phyloP scores from a whole-genome alignment of 2,329 filamentous ascomycete species.

The Penicillium janthinellum region DNA sequence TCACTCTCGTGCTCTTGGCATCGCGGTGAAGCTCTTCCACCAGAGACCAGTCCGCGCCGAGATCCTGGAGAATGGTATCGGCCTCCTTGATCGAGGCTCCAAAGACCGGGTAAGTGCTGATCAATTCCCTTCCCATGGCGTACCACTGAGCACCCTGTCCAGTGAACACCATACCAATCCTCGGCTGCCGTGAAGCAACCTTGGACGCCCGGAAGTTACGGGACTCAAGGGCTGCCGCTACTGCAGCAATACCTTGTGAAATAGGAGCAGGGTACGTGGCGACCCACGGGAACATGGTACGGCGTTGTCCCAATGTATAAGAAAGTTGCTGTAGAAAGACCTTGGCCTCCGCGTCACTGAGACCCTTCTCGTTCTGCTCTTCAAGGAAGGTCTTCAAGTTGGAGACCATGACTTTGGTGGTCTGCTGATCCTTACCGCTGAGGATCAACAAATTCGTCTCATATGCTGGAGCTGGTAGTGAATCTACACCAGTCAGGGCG shows the following conservation, averaged over 20 bases:
- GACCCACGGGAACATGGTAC: background rate
- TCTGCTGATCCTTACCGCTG: background rate
- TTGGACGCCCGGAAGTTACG: background rate
- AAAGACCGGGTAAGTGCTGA: conserved; percentile 21
- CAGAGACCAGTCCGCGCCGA: background rate
- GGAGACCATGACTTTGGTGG: background rate
- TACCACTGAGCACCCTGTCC: conserved; percentile 33
- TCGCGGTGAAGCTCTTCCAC: background rate
- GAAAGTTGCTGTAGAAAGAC: background rate
- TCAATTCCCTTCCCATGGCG: conserved; percentile 29
- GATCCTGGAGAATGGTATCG: background rate
- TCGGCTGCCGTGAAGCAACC: background rate
- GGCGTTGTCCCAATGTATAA: background rate
- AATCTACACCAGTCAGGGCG: background rate
- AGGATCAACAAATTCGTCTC: background rate
- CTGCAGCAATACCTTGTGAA: background rate
- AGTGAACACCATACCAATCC: background rate
- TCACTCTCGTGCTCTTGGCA: background rate
- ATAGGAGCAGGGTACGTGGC: background rate
- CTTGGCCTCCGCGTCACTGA: background rate
- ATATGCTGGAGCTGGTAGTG: background rate
- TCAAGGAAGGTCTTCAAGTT: background rate
- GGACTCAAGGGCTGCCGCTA: background rate
- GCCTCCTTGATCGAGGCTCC: conserved; percentile 9
- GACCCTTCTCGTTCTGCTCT: background rate